Percentiles rank a stretch among this genome's conserved stretches.
Conservation (phyloP, 169 alveolate species). For the Amoebophrya sp. region DNA sequence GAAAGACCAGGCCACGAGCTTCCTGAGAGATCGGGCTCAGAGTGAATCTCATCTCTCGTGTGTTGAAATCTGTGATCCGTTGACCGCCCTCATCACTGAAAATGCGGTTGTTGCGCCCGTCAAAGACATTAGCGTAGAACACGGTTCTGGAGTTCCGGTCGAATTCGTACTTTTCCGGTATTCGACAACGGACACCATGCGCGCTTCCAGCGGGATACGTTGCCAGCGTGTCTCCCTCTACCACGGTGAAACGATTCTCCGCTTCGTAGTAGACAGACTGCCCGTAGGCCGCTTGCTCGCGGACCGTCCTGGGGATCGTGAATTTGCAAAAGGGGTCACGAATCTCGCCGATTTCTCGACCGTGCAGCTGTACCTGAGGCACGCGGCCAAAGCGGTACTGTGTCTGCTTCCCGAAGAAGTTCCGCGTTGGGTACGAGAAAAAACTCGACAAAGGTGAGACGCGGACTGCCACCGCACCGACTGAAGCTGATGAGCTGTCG, state of each 20-base stretch:
- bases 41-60: not conserved
- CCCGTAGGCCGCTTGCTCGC: constrained; percentile 18
- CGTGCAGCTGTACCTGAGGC: not conserved
- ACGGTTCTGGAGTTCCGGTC: not conserved
- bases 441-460: not conserved
- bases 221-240: not conserved
- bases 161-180: not conserved
- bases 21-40: not conserved
- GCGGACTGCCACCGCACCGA: not conserved
- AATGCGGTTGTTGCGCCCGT: not conserved
- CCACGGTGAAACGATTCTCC: not conserved
- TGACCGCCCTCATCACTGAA: not conserved
- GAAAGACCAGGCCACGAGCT: not conserved
- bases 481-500: not conserved
- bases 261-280: not conserved
- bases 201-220: not conserved
- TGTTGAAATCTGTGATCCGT: not conserved
- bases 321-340: not conserved
- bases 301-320: not conserved
- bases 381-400: not conserved
- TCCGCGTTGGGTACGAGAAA: not conserved
- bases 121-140: not conserved
- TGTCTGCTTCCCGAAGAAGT: not conserved
- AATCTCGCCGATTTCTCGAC: not conserved
- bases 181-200: not conserved